Evolutionary conservation across 208 protist genomes (phyloP).

Genomic region (Trypanosoma scelopori): DNA sequence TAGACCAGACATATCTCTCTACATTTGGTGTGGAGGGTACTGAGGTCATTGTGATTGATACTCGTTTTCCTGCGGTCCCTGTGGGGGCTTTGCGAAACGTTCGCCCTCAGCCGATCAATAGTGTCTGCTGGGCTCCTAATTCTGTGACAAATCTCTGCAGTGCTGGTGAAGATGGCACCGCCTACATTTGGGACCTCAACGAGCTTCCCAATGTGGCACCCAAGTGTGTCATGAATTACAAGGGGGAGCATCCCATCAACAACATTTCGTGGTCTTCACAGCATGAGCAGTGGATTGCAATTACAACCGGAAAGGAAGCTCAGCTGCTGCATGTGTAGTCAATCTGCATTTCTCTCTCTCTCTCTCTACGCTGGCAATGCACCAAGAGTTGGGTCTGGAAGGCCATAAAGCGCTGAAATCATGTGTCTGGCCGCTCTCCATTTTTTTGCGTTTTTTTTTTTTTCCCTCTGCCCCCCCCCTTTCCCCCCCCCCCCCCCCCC

Average conservation of each 20-base stretch:
- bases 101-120: slow-evolving; percentile 94
- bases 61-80: slow-evolving; percentile 87
- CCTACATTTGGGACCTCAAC: slow-evolving; percentile 97
- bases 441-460: background rate
- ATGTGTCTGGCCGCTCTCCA: too few species aligned
- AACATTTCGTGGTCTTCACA: slow-evolving; percentile 77
- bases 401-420: too few species aligned
- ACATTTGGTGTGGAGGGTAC: slow-evolving; percentile 95
- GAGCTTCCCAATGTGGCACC: slow-evolving; percentile 43
- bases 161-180: slow-evolving; percentile 95
- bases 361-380: background rate
- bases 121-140: slow-evolving; percentile 95
- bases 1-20: slow-evolving; percentile 96
- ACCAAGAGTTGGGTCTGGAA: background rate
- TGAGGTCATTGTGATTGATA: slow-evolving; percentile 96
- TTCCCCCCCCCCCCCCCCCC: too few species aligned
- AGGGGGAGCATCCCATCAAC: slow-evolving; percentile 76
- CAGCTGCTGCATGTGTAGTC: slow-evolving; percentile 64
- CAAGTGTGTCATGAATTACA: slow-evolving; percentile 55
- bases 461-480: background rate
- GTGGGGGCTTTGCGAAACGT: slow-evolving; percentile 78
- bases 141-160: slow-evolving; percentile 93
- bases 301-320: slow-evolving; percentile 72
- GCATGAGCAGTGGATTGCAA: slow-evolving; percentile 83
- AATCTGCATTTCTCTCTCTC: slow-evolving; percentile 8